Conservation (phyloP, 139 green algal genomes). For the Auxenochlorella protothecoides region DNA sequence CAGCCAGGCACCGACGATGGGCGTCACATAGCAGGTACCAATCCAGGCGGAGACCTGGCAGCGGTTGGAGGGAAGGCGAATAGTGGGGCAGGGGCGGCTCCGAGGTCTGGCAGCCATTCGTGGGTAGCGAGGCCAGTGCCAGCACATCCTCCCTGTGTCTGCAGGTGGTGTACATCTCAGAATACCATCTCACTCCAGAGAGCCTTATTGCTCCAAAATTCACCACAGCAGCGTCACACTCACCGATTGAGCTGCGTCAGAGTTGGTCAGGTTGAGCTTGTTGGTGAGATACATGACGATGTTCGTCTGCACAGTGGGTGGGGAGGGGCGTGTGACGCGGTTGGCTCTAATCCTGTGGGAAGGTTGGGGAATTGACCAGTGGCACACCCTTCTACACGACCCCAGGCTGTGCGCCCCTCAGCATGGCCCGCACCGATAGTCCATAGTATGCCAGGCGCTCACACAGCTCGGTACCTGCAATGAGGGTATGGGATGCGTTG, state of each 20-base stretch:
- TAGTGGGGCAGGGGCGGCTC: neutral
- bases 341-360: too few relatives aligned
- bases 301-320: constrained; percentile 45
- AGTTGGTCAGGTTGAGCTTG: constrained; percentile 48
- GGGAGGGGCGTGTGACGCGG: too few relatives aligned
- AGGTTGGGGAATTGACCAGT: too few relatives aligned
- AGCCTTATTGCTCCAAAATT: neutral
- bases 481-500: neutral
- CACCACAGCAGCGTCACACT: neutral
- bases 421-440: neutral
- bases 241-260: constrained; percentile 31
- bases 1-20: constrained; percentile 81
- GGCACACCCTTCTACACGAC: too few relatives aligned
- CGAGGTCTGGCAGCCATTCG: neutral
- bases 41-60: constrained; percentile 2
- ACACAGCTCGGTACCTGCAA: neutral
- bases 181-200: too few relatives aligned
- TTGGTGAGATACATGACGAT: constrained; percentile 70
- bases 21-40: constrained; percentile 83
- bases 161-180: neutral
- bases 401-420: too few relatives aligned
- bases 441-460: neutral
- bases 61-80: neutral
- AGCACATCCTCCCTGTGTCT: too few relatives aligned
- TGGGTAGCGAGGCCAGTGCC: neutral